Base-by-base conservation (phyloP, 139 green algal species). In the Picochlorum sp. region DNA sequence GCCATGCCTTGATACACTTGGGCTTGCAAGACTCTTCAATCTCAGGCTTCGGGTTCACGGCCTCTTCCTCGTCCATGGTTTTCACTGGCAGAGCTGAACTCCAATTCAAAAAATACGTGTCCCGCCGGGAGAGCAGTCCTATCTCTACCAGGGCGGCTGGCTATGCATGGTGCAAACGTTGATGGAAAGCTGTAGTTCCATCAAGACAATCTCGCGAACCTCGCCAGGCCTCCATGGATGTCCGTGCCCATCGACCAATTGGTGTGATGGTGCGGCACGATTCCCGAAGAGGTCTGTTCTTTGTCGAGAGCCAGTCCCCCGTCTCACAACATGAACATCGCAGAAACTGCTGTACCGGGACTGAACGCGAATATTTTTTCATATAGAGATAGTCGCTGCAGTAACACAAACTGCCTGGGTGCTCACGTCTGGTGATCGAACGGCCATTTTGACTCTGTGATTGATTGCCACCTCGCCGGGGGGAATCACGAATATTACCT, bases 1-100 rank as follows among this genome's bases (percentile, higher is more conserved):
- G 21, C 56, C 57, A 60, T 28, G 32, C 13, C 69, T 78, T 78
- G 14, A 78, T 49, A 49, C 73, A 80, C n/a, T 61, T 50, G 21
- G 73, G 73, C 58, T 78, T 80, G 69, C 73, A 80, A 4, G 20
- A 15, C 50, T 80, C 73, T 64, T 80, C 73, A 21, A 71, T 59
- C 30, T 71, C 66, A 20, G 60, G 26, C 62, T 76, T 23, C 28
- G 63, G 70, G 66, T 69, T 66, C 11, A 78, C 72, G 8, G 38
- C 21, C 46, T 73, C 72, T 66, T 78, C 72, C 32, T 78, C 71
- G 6, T 37, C 30, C 72, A 78, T 78, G 6, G 52, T 61, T 21
- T 41, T 13, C 7, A 13, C 34, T 41, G 34, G 34, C 8, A 11
- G 34, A 14, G 34, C 34, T 9, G 8, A 3, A 41, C 8, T 41